These are phyloP conservation scores for Tricholoma matsutake DNA, from an alignment of 768 basidiomycete species.

Conservation along the genomic window DNA sequence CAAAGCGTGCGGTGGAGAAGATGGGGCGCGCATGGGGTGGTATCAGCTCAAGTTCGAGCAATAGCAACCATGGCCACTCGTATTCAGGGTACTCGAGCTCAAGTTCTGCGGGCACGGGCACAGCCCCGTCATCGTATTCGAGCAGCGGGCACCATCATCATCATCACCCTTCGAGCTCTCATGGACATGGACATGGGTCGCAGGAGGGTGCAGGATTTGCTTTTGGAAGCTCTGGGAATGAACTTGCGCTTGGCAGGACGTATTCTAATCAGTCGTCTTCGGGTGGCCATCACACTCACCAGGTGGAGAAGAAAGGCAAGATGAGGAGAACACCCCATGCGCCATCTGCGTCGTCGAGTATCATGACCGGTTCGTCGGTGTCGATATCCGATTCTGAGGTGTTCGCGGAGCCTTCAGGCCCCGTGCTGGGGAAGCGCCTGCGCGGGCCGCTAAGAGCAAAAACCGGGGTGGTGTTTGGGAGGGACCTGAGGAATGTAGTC, in stretches of 20 bases:
- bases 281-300: slow-evolving; percentile 4
- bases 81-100: slow-evolving; percentile 18
- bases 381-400: slow-evolving; percentile 35
- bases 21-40: slow-evolving; percentile 65
- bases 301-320: slow-evolving; percentile 29
- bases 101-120: slow-evolving; percentile 23
- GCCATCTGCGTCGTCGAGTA: slow-evolving; percentile 52
- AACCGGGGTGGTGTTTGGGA: slow-evolving; percentile 58
- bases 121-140: slow-evolving; percentile 34
- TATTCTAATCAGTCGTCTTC: slow-evolving; percentile 14
- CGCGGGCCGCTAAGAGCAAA: slow-evolving; percentile 49
- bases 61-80: slow-evolving; percentile 20
- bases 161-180: slow-evolving; percentile 19
- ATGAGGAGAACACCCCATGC: slow-evolving; percentile 55
- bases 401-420: slow-evolving; percentile 37
- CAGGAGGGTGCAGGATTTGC: background rate
- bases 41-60: slow-evolving; percentile 37
- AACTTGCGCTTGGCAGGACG: slow-evolving; percentile 13
- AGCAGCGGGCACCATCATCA: slow-evolving; percentile 9
- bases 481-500: slow-evolving; percentile 53
- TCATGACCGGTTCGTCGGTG: slow-evolving; percentile 26
- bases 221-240: slow-evolving; percentile 6
- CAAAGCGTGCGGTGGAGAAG: slow-evolving; percentile 75
- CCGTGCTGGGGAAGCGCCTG: slow-evolving; percentile 51
- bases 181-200: background rate